Evolutionary conservation across 306 rosid genomes (phyloP).

Genomic region (Cucumis sativus): Cucumber_9930_V3 NC_026656.2:10142001-10142500

Average conservation of each 20-base stretch:
- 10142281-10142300: neutral
- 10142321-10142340: neutral
- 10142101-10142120: neutral
- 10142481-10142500: neutral
- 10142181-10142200: constrained; percentile 68
- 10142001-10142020: constrained; percentile 71
- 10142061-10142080: neutral
- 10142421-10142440: neutral
- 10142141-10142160: neutral
- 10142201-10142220: constrained; percentile 80
- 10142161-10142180: constrained; percentile 10
- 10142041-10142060: constrained; percentile 52
- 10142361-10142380: neutral
- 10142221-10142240: constrained; percentile 63
- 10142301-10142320: neutral
- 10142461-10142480: neutral
- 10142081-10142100: neutral
- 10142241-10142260: constrained; percentile 25
- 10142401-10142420: too few species aligned
- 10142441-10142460: neutral
- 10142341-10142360: neutral
- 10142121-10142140: neutral
- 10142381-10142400: too few species aligned
- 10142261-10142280: constrained; percentile 85
- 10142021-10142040: constrained; percentile 72